Conservation (phyloP, 2,329 filamentous ascomycete species). For the Aaosphaeria arxii region DNA sequence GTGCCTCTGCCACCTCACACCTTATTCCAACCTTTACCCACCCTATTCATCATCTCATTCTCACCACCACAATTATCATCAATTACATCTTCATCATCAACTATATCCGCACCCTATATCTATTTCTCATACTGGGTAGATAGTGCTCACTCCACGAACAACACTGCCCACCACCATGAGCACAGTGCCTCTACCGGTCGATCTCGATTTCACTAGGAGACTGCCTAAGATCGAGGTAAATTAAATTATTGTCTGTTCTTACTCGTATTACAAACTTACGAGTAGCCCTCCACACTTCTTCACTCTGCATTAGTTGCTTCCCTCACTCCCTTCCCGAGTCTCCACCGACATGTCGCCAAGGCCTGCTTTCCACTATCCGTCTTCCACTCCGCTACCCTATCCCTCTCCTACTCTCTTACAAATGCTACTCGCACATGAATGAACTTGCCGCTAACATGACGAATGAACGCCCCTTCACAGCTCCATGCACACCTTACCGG, state of each 20-base stretch:
- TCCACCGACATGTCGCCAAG: slow-evolving; percentile 9
- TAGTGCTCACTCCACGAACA: background rate
- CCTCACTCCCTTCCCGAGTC: background rate
- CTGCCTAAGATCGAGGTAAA: slow-evolving; percentile 46
- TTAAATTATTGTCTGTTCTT: no score
- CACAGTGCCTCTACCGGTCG: slow-evolving; percentile 9
- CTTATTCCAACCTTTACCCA: no score
- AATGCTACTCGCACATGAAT: no score
- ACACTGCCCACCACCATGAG: slow-evolving; percentile 9
- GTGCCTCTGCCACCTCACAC: no score
- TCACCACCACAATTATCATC: background rate
- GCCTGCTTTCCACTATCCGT: slow-evolving; percentile 13
- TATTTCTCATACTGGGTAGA: background rate
- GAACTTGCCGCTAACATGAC: background rate
- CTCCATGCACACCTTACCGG: slow-evolving; percentile 79
- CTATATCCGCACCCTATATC: background rate
- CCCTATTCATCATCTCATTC: background rate
- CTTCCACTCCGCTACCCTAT: background rate
- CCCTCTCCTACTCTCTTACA: background rate
- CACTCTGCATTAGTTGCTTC: background rate
- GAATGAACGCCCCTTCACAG: slow-evolving; percentile 39
- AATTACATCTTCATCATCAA: slow-evolving; percentile 6
- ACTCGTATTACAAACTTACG: no score
- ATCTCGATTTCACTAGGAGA: slow-evolving; percentile 26
- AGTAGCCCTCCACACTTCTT: no score